These are phyloP conservation scores for Elsinoe necatrix DNA, from an alignment of 2,329 filamentous ascomycete species.

Conservation along the genomic window DNA sequence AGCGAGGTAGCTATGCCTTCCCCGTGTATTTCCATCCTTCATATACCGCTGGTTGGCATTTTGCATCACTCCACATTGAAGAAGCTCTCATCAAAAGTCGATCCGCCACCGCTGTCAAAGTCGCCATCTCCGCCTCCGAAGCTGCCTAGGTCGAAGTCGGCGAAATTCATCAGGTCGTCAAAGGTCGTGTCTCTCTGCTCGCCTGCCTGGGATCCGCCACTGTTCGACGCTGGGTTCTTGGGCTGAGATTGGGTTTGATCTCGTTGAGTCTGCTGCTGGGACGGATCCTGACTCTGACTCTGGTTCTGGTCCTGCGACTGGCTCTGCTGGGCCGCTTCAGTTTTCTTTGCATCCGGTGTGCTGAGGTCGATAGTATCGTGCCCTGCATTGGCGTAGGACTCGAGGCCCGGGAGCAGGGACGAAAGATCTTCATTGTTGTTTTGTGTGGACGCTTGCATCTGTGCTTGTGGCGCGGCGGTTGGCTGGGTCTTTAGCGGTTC, in stretches of 20 bases:
- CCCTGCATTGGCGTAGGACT: slow-evolving; percentile 33
- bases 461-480: slow-evolving; percentile 2
- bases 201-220: slow-evolving; percentile 11
- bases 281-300: not conserved
- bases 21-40: not conserved
- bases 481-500: slow-evolving; percentile 1
- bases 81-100: slow-evolving; percentile 23
- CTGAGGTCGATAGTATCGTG: slow-evolving; percentile 21
- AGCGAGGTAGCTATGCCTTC: not conserved
- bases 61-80: slow-evolving; percentile 26
- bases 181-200: slow-evolving; percentile 23
- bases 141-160: slow-evolving; percentile 26
- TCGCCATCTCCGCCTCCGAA: slow-evolving; percentile 23
- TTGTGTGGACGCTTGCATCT: slow-evolving; percentile 18
- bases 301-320: slow-evolving; percentile 22
- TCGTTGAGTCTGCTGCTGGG: not conserved
- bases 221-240: not conserved
- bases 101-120: slow-evolving; percentile 28
- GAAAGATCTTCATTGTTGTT: slow-evolving; percentile 27
- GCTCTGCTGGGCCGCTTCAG: not conserved
- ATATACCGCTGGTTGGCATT: not conserved
- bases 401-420: slow-evolving; percentile 34
- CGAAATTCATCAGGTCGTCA: slow-evolving; percentile 31
- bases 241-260: not conserved
- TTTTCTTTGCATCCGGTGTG: slow-evolving; percentile 2